Evolutionary conservation across 2,329 filamentous ascomycete genomes (phyloP), one percentile per base, ranked within the genome.

Genomic region (Microcyclosporella mali): DNA sequence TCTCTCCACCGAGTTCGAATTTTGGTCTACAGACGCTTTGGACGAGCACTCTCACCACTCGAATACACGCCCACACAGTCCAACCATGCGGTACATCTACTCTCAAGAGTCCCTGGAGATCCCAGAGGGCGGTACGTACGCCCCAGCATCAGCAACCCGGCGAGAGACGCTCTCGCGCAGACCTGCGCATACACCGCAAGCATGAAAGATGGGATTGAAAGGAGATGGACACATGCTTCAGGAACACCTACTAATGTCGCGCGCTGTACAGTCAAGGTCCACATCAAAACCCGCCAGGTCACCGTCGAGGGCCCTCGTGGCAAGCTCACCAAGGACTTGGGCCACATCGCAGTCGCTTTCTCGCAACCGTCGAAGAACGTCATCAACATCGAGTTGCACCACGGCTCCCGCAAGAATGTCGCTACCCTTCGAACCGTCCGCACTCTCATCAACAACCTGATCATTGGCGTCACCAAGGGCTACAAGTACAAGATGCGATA

Each of bases 401-500:
- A 98, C 75, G 92, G 92, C 70, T 80, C 79, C 68, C 88, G 92
- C 77, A 98, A 98, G 84, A 90, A 88, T 71, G 85, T 98, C 69
- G 92, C 92, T 67, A 87, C 90, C 62, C 88, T 98, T 73, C 88
- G 92, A 66, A 98, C 92, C 66, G 92, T 98, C 77, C 88, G 88
- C 69, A 90, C 90, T 58, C 74, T 97, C 74, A 94, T 98, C 81
- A 87, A 94, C 82, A 98, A 98, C 85, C 72, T 98, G 76, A 86
- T 98, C 73, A 83, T 89, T 65, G 92, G 92, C 73, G 92, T 98
- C 60, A 98, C 92, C 71, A 94, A 90, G 80, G 92, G 92, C 62
- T 98, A 85, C 87, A 94, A 94, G 79, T 98, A 98, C 85, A 98
- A 98, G 87, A 97, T 98, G 90, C 88, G 94, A 68, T 98, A 98